Percentiles rank a stretch among this genome's conserved stretches.
These are phyloP conservation scores for Moelleriella libera DNA, from an alignment of 2,329 filamentous ascomycete genomes.

Conservation along the genomic window DNA sequence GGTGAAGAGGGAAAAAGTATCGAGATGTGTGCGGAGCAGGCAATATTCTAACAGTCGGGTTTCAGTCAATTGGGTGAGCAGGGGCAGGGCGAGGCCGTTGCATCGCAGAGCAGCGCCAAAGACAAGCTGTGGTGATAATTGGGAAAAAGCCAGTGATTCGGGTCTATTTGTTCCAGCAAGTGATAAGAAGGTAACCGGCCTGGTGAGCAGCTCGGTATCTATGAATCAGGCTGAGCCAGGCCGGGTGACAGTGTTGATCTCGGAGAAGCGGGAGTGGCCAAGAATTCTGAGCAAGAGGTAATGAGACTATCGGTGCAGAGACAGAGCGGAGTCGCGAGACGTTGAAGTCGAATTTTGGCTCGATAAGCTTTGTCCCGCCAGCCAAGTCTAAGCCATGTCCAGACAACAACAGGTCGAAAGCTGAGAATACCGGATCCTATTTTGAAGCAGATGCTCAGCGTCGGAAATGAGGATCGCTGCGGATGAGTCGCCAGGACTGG, in stretches of 20 bases:
- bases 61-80: slow-evolving; percentile 16
- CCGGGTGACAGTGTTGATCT: too few species aligned
- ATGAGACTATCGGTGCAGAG: background rate
- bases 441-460: too few species aligned
- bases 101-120: slow-evolving; percentile 10
- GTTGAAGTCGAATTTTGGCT: background rate
- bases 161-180: background rate
- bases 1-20: background rate
- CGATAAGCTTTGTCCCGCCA: background rate
- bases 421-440: too few species aligned
- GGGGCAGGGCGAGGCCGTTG: slow-evolving; percentile 9
- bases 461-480: too few species aligned
- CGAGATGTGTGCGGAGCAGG: background rate
- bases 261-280: too few species aligned
- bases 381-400: slow-evolving; percentile 2
- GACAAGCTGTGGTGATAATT: too few species aligned
- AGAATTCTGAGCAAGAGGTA: too few species aligned
- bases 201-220: too few species aligned
- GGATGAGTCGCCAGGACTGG: too few species aligned
- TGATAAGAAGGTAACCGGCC: background rate
- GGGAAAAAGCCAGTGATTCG: too few species aligned
- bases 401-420: background rate
- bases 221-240: too few species aligned
- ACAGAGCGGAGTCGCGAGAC: background rate
- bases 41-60: background rate